Evolutionary conservation across 768 basidiomycete species (phyloP), one percentile per base, ranked within the genome.

Genomic region (Lactarius hatsudake): DNA sequence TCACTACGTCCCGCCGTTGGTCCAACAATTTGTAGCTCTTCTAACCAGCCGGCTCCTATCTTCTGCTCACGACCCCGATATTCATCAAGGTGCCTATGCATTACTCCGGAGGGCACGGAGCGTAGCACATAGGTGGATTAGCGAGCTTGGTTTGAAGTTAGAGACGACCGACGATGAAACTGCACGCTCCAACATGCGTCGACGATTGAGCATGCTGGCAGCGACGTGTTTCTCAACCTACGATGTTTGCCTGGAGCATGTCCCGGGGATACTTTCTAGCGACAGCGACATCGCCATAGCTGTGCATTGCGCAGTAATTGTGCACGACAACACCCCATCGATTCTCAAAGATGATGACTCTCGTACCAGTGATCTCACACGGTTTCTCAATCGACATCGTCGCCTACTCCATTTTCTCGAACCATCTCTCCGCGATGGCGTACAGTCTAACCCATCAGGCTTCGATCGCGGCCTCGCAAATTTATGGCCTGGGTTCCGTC

Each of bases 221-320:
- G 36, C 42, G n/a, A 66, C 65, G 17, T 61, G 60, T 38, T 57
- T 38, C 28, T 62, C 60, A 1, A 60, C 65, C 9, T 62, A 55
- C 43, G 65, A 62, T n/a, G 60, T 62, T 28, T 18, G 43, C 43
- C 9, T 15, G 7, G 30, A 56, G n/a, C 53, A 63, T 20, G 5
- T 61, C 13, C 42, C 34, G 6, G 18, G 43, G 26, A 26, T 26
- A 18, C 36, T 66, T 12, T 6, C 32, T 40, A 51, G 36, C 9
- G 65, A 57, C 12, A 32, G 30, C 6, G 65, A 62, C 7, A 36
- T 62, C 18, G 45, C 60, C 5, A 62, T 62, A 20, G 61, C 65
- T n/a, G 42, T 66, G 17, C 68, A 59, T 26, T 58, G 64, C 40
- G 68, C 68, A n/a, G 65, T 62, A 23, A 66, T 62, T 10, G 60